Percentiles rank a stretch among this genome's conserved stretches.
phyloP scores from a whole-genome alignment of 2,329 filamentous ascomycete species.

The Colletotrichum cordylinicola region DNA sequence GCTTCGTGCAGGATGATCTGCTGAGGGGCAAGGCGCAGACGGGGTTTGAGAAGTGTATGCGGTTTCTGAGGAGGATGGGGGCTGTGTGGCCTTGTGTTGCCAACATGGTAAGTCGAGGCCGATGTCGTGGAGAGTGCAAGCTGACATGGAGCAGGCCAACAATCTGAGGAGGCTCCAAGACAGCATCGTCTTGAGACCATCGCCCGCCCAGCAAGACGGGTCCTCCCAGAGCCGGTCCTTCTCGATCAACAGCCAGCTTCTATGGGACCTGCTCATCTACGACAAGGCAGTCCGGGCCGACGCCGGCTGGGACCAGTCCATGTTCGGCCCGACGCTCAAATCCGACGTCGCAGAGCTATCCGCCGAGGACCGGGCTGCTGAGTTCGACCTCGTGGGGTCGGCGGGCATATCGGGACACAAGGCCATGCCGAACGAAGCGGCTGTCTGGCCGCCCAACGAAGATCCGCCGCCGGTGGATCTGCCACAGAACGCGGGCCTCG shows the following conservation, averaged over 20 bases:
- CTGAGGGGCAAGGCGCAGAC: slow-evolving; percentile 28
- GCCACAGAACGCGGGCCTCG: background rate
- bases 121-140: too few species aligned
- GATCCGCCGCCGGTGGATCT: background rate
- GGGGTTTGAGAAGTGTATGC: slow-evolving; percentile 32
- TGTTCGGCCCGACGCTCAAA: slow-evolving; percentile 24
- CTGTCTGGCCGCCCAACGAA: slow-evolving; percentile 38
- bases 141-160: slow-evolving; percentile 17
- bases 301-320: slow-evolving; percentile 26
- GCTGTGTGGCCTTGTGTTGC: slow-evolving; percentile 28
- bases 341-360: background rate
- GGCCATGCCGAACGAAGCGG: slow-evolving; percentile 37
- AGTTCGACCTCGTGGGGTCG: slow-evolving; percentile 41
- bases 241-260: slow-evolving; percentile 38
- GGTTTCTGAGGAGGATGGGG: slow-evolving; percentile 28
- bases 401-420: slow-evolving; percentile 43
- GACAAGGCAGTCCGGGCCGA: slow-evolving; percentile 33
- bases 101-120: slow-evolving; percentile 31
- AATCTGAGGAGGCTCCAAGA: slow-evolving; percentile 35
- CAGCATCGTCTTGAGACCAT: slow-evolving; percentile 30
- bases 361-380: slow-evolving; percentile 26
- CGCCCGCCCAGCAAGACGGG: background rate
- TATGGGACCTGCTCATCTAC: slow-evolving; percentile 42
- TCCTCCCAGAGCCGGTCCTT: slow-evolving; percentile 16
- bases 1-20: slow-evolving; percentile 42